Evolutionary conservation across 2,329 filamentous ascomycete species (phyloP).

Genomic region (Diplocarpon mali): DNA sequence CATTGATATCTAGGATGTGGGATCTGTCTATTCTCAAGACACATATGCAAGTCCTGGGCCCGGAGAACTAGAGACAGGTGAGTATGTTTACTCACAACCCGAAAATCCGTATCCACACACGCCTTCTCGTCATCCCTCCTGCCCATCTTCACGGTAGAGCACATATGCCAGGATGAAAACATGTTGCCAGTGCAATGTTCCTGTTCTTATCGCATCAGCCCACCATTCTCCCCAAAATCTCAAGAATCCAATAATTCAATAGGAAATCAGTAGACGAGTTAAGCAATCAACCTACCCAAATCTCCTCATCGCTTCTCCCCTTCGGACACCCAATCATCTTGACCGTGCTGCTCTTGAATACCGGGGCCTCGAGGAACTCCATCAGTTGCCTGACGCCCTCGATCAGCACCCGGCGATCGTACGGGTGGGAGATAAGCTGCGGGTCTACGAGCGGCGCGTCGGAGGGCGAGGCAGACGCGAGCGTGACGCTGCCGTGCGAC

Average conservation of each 20-base stretch:
- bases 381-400: slow-evolving; percentile 36
- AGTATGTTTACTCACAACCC: slow-evolving; percentile 23
- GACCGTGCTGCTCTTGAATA: slow-evolving; percentile 35
- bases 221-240: background rate
- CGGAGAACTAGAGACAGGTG: too few species aligned
- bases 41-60: too few species aligned
- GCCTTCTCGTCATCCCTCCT: slow-evolving; percentile 31
- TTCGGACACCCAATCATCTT: slow-evolving; percentile 33
- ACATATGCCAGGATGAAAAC: slow-evolving; percentile 43
- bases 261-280: background rate
- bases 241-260: background rate
- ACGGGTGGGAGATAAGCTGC: slow-evolving; percentile 45
- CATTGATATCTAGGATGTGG: too few species aligned
- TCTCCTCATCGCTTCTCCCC: slow-evolving; percentile 41
- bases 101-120: slow-evolving; percentile 39
- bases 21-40: too few species aligned
- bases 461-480: slow-evolving; percentile 50
- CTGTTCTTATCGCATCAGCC: slow-evolving; percentile 4
- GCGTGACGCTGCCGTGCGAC: slow-evolving; percentile 48
- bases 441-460: slow-evolving; percentile 52
- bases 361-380: slow-evolving; percentile 32
- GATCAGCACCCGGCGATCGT: slow-evolving; percentile 40
- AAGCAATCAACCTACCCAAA: slow-evolving; percentile 25
- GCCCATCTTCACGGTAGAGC: slow-evolving; percentile 47
- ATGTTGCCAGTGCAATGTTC: slow-evolving; percentile 35